Evolutionary conservation across 352 stramenopile species (phyloP).

Genomic region (Phytophthora vignae): DNA sequence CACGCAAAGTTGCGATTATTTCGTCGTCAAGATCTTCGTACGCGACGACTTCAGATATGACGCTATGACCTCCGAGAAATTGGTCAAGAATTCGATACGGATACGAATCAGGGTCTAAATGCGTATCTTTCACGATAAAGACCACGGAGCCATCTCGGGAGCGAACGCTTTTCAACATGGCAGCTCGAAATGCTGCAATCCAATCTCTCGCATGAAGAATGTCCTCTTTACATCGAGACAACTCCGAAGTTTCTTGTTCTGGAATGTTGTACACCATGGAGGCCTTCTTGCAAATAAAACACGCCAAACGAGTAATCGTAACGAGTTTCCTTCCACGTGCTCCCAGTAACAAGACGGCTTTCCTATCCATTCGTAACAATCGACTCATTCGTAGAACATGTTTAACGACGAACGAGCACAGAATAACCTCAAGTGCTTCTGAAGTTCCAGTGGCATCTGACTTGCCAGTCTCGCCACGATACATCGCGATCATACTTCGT

Average conservation of each 20-base stretch:
- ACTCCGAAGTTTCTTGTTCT: not conserved
- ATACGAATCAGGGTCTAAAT: conserved; percentile 35
- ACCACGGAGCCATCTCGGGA: conserved; percentile 49
- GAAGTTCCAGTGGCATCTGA: not conserved
- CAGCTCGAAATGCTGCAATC: conserved; percentile 46
- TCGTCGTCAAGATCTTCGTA: conserved; percentile 65
- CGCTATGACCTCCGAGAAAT: conserved; percentile 51
- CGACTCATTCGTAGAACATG: conserved; percentile 64
- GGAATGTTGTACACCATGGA: conserved; percentile 40
- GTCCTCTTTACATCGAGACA: not conserved
- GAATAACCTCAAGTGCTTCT: conserved; percentile 55
- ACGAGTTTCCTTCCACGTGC: conserved; percentile 53
- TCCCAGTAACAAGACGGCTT: conserved; percentile 61
- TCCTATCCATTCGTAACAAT: conserved; percentile 45
- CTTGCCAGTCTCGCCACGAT: conserved; percentile 28
- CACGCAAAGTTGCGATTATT: conserved; percentile 46
- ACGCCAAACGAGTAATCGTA: conserved; percentile 61
- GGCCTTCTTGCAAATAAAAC: conserved; percentile 58
- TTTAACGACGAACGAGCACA: conserved; percentile 64
- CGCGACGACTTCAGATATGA: conserved; percentile 51
- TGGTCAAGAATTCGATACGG: conserved; percentile 54
- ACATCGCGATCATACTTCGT: conserved; percentile 67
- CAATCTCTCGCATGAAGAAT: conserved; percentile 25
- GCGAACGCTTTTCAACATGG: conserved; percentile 52
- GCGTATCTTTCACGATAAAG: conserved; percentile 66